Evolutionary conservation across 805 yeast genomes (phyloP), one percentile per base, ranked within the genome.

Genomic region (Candida adriatica): DNA sequence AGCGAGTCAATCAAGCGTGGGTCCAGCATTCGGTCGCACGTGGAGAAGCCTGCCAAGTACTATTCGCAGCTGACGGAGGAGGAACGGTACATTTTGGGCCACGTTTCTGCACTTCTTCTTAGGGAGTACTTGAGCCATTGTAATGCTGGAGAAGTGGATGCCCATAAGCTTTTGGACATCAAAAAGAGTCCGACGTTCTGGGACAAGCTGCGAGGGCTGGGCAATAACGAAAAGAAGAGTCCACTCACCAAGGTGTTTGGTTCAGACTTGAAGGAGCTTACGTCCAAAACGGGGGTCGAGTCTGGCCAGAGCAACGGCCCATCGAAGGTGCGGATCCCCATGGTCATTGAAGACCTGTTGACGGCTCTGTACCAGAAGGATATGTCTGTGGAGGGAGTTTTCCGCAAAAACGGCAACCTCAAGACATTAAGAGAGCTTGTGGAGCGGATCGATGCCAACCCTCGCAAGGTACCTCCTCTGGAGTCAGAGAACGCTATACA

Each of bases 351-450:
- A 48, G 97, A 92, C 48, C 62, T 88, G 13, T 75, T 92, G 21
- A 71, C 75, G 18, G 83, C 94, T 0, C 71, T 92, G 64, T 73
- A 84, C 32, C 90, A 81, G 38, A 86, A 84, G 66, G 97, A 92
- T 58, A 75, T 90, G 80, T 84, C 96, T 3, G 87, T 79, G 18
- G 98, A 92, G 57, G 98, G 98, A 38, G 80, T 92, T 5, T 92
- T 92, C 69, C 74, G 99, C 48, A 81, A 88, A 51, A 92, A 92
- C 53, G 99, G 99, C 49, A 92, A 92, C 53, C 88, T 92, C 50
- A 76, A 87, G 46, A 70, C 83, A 27, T 63, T 90, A 30, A 74
- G 80, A 45, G 83, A 79, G 43, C 60, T 88, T 36, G 72, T 86
- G 0, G 85, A 75, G 33, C 69, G 64, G 29, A 79, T 90, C 42